Conservation (phyloP, 1,139 yeast species). For the Yamadazyma taylorii region DNA sequence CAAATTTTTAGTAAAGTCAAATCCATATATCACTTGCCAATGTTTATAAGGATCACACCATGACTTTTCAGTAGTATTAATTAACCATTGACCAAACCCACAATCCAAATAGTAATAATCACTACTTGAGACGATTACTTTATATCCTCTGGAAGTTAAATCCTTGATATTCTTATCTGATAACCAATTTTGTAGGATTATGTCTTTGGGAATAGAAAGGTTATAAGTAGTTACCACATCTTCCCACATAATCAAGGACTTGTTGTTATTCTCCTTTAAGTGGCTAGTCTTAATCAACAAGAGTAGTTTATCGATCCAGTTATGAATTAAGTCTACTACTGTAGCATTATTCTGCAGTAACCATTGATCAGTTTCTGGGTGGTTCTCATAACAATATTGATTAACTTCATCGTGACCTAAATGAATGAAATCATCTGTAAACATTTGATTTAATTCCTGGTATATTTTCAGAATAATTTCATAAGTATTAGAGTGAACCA, state of each 20-base stretch:
- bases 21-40: slow-evolving; percentile 46
- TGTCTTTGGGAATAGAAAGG: slow-evolving; percentile 21
- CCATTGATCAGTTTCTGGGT: slow-evolving; percentile 4
- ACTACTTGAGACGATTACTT: slow-evolving; percentile 42
- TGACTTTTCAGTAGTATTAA: slow-evolving; percentile 47
- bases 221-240: slow-evolving; percentile 34
- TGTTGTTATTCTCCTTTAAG: slow-evolving; percentile 13
- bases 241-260: slow-evolving; percentile 46
- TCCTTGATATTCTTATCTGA: slow-evolving; percentile 26
- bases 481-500: slow-evolving; percentile 35
- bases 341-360: slow-evolving; percentile 16
- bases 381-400: slow-evolving; percentile 36
- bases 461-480: slow-evolving; percentile 36
- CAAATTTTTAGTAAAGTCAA: slow-evolving; percentile 35
- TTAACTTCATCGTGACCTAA: slow-evolving; percentile 49
- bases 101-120: slow-evolving; percentile 46
- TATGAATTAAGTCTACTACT: slow-evolving; percentile 30
- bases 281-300: slow-evolving; percentile 28
- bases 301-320: slow-evolving; percentile 39
- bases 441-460: slow-evolving; percentile 34
- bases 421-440: slow-evolving; percentile 42
- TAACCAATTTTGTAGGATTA: slow-evolving; percentile 46
- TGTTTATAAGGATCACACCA: slow-evolving; percentile 52
- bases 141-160: slow-evolving; percentile 39
- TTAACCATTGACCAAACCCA: slow-evolving; percentile 45